These are phyloP conservation scores for Penicillium macrosclerotiorum DNA, from an alignment of 495 filamentous ascomycete genomes.

Conservation along the genomic window DNA sequence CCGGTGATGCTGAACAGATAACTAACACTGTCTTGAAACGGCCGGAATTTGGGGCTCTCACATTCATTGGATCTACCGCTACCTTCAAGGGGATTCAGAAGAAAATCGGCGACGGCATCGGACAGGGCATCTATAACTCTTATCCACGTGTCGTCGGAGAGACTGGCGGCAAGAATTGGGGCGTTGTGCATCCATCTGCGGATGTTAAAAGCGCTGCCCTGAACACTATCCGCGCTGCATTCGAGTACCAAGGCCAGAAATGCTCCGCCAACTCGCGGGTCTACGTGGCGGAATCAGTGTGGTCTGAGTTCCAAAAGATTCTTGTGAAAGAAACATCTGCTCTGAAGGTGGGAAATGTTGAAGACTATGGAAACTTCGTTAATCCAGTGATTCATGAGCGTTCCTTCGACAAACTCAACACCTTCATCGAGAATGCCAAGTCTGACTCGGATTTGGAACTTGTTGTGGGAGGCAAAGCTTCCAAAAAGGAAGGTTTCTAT, in stretches of 20 bases:
- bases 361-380: conserved; percentile 63
- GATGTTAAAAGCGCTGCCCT: conserved; percentile 70
- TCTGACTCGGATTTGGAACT: conserved; percentile 59
- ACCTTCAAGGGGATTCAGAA: conserved; percentile 75
- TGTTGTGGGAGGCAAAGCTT: conserved; percentile 66
- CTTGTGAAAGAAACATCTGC: conserved; percentile 39
- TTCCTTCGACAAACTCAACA: conserved; percentile 64
- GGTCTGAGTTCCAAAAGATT: conserved; percentile 56
- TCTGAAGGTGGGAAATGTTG: conserved; percentile 51
- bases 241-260: conserved; percentile 88
- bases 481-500: conserved; percentile 64
- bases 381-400: conserved; percentile 73
- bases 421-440: conserved; percentile 63
- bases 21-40: conserved; percentile 67
- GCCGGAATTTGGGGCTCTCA: conserved; percentile 68
- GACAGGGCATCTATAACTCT: conserved; percentile 61
- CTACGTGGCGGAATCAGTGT: conserved; percentile 67
- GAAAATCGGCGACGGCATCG: conserved; percentile 66
- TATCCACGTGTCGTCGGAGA: conserved; percentile 83
- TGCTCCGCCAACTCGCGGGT: conserved; percentile 76
- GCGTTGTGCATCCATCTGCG: conserved; percentile 70
- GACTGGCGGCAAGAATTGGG: conserved; percentile 89
- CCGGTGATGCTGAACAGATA: conserved; percentile 71
- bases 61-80: conserved; percentile 74
- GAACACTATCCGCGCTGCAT: conserved; percentile 78